phyloP scores from a whole-genome alignment of 2,329 filamentous ascomycete genomes.

The Cladosporium sp. region DNA sequence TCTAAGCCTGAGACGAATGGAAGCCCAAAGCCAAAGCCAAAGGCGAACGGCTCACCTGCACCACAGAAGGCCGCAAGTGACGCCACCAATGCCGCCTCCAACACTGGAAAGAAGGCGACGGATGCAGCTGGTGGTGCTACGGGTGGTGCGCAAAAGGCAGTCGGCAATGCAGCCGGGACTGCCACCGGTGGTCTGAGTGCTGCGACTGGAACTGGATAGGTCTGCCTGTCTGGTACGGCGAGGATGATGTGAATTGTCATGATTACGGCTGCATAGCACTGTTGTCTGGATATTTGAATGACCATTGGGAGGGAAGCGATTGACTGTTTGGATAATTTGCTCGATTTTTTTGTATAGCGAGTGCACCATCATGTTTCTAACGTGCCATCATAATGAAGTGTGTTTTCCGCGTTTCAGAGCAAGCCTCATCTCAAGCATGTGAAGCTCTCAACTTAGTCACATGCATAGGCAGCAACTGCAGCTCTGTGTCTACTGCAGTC shows the following conservation, averaged over 20 bases:
- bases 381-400: background rate
- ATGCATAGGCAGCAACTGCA: background rate
- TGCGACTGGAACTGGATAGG: constrained; percentile 17
- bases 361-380: background rate
- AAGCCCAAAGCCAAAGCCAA: background rate
- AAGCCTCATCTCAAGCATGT: background rate
- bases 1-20: constrained; percentile 14
- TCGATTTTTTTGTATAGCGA: no score
- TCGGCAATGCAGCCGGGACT: constrained; percentile 18
- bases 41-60: background rate
- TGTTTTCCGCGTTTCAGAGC: background rate
- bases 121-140: constrained; percentile 14
- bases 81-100: constrained; percentile 8
- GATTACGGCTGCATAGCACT: constrained; percentile 4
- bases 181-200: constrained; percentile 28
- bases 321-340: no score
- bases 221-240: background rate
- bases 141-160: constrained; percentile 14
- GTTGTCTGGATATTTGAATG: background rate
- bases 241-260: background rate
- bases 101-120: constrained; percentile 20
- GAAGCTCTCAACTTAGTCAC: background rate
- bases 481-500: no score
- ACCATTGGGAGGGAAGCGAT: background rate
- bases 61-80: constrained; percentile 9